Evolutionary conservation across 768 basidiomycete species (phyloP), one percentile per base, ranked within the genome.

Genomic region (Tulasnella sp.): DNA sequence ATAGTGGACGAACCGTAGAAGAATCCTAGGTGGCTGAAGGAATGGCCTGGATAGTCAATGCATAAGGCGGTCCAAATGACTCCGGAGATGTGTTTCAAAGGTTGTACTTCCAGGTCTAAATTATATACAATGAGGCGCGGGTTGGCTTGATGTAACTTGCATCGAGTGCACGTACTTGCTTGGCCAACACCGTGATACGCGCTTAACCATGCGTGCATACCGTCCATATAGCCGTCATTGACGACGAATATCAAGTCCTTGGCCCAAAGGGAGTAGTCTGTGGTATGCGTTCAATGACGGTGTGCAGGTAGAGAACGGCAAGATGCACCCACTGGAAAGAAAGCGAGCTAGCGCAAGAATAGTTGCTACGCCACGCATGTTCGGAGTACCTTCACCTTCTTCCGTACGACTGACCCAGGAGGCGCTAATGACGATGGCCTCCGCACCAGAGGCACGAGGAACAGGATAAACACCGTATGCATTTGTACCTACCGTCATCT

Each of bases 41-140:
- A 97, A 70, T 99, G 94, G 0, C 92, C 88, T 0, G 92, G 90
- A 69, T 97, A 98, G 69, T 98, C 96, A 44, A 99, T 81, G 65
- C 87, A 87, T 48, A 99, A 72, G 10, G 92, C 92, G 1, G 88
- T 91, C 96, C 96, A 99, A 44, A 99, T 87, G 4, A 92, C 85
- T 2, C 62, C 60, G 2, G 90, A 89, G 1, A 80, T 70, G 22
- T 88, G 67, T 31, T 74, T 70, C 38, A 96, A 74, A 8, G 75
- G 73, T 34, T 87, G 81, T 1, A 80, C 78, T n/a, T 73, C 64
- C 17, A 92, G 73, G 66, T 85, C 91, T 92, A 59, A 8, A 4
- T 49, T 19, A 38, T 5, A 25, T 22, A 55, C 11, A 45, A 31
- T 7, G 30, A 56, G 3, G 12, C 42, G 22, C 22, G 41, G 27